phyloP scores from a whole-genome alignment of 768 basidiomycete species.

The Suillus variegatus region DNA sequence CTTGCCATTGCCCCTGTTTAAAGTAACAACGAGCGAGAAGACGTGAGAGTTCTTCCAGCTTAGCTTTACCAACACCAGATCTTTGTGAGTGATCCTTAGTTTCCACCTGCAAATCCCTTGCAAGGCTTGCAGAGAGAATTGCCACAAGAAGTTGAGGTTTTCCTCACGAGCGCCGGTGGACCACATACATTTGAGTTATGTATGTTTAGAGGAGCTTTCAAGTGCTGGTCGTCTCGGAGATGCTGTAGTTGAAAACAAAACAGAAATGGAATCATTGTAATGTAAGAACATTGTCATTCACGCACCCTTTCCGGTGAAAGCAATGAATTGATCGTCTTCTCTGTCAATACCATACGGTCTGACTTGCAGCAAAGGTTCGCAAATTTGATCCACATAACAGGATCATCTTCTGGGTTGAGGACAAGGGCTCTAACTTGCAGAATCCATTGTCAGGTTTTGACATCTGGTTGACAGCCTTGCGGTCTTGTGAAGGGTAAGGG shows the following conservation, averaged over 20 bases:
- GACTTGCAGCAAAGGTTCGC: conserved; percentile 96
- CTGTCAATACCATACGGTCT: conserved; percentile 91
- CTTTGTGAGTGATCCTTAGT: conserved; percentile 51
- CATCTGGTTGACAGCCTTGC: conserved; percentile 95
- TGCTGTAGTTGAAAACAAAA: conserved; percentile 39
- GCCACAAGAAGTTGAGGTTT: conserved; percentile 78
- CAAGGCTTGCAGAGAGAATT: conserved; percentile 74
- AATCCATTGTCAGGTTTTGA: conserved; percentile 98
- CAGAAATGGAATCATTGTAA: neutral
- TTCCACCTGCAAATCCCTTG: conserved; percentile 71
- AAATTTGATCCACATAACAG: conserved; percentile 98
- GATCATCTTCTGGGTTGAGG: conserved; percentile 90
- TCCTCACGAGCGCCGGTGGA: conserved; percentile 77
- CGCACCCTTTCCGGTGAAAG: conserved; percentile 71
- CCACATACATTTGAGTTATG: conserved; percentile 96
- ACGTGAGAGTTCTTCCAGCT: conserved; percentile 70
- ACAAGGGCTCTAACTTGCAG: conserved; percentile 95
- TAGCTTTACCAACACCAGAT: conserved; percentile 55
- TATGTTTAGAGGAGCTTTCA: conserved; percentile 89
- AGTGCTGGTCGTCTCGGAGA: conserved; percentile 49
- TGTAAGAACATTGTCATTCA: neutral
- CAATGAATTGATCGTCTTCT: conserved; percentile 94
- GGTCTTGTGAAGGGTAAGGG: conserved; percentile 48
- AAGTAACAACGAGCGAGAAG: conserved; percentile 94
- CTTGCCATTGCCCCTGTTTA: conserved; percentile 96